phyloP scores from a whole-genome alignment of 306 rosid species.

The Quercus glauca region DNA sequence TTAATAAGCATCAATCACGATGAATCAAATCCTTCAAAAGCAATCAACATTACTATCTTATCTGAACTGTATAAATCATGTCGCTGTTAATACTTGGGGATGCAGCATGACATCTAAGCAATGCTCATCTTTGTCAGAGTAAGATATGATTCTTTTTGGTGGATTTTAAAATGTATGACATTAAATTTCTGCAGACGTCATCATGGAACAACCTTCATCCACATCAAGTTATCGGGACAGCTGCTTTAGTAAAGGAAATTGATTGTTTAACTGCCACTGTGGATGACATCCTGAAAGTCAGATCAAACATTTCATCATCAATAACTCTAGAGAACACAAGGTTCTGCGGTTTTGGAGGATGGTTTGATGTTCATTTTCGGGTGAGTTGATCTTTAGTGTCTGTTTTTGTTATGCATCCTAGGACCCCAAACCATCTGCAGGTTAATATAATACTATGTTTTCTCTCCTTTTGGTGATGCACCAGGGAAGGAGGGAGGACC shows the following conservation, averaged over 20 bases:
- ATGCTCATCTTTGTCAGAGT: constrained; percentile 6
- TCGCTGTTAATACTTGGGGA: not conserved
- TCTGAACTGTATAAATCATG: too few relatives aligned
- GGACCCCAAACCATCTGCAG: constrained; percentile 5
- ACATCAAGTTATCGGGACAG: constrained; percentile 77
- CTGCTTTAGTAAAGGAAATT: constrained; percentile 72
- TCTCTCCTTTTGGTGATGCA: constrained; percentile 20
- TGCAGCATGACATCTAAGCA: not conserved
- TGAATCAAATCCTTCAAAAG: too few relatives aligned
- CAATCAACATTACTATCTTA: too few relatives aligned
- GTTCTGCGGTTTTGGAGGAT: constrained; percentile 85
- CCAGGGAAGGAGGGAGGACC: constrained; percentile 92
- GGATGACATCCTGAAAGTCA: constrained; percentile 71
- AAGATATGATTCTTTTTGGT: constrained; percentile 19
- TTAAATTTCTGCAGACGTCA: constrained; percentile 64
- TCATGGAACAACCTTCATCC: constrained; percentile 93
- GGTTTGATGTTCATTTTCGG: constrained; percentile 98
- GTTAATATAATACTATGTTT: constrained; percentile 2
- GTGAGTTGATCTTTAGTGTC: constrained; percentile 43
- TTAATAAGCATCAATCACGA: too few relatives aligned
- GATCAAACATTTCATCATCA: constrained; percentile 49
- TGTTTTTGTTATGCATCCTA: not conserved
- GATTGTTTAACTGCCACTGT: constrained; percentile 91
- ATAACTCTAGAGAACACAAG: constrained; percentile 53
- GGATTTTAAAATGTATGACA: not conserved